Percentiles rank a stretch among this genome's conserved stretches.
Evolutionary conservation across 768 basidiomycete genomes (phyloP).

Genomic region (Leccinellum rugosiceps): DNA sequence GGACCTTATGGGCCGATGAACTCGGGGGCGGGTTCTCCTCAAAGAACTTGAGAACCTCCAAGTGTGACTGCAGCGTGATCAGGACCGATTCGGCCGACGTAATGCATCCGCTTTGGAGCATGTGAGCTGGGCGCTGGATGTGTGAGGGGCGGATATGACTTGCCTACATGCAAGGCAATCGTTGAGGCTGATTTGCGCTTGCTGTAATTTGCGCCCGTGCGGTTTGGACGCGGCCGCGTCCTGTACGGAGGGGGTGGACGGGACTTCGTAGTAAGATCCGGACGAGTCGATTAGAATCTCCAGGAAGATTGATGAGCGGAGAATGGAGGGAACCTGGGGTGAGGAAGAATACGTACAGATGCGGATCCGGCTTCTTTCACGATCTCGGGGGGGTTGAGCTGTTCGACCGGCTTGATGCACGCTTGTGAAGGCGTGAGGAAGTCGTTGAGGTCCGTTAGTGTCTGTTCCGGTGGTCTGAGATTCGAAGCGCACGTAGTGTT

Average conservation of each 20-base stretch:
- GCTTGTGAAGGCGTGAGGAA: slow-evolving; percentile 95
- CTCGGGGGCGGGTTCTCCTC: slow-evolving; percentile 46
- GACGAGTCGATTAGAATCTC: slow-evolving; percentile 85
- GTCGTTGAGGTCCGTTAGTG: slow-evolving; percentile 92
- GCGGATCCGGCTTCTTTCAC: slow-evolving; percentile 40
- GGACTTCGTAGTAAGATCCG: slow-evolving; percentile 87
- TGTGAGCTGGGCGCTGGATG: slow-evolving; percentile 8
- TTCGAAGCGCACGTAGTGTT: neutral
- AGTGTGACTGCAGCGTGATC: slow-evolving; percentile 93
- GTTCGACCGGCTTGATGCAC: slow-evolving; percentile 92
- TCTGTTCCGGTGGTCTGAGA: slow-evolving; percentile 42
- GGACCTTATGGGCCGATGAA: slow-evolving; percentile 45
- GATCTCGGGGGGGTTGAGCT: slow-evolving; percentile 42
- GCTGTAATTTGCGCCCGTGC: slow-evolving; percentile 64
- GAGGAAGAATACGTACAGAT: slow-evolving; percentile 31
- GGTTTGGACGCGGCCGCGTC: slow-evolving; percentile 22
- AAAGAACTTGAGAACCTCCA: slow-evolving; percentile 84
- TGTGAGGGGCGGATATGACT: slow-evolving; percentile 23
- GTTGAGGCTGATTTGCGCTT: slow-evolving; percentile 94
- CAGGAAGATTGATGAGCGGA: slow-evolving; percentile 1
- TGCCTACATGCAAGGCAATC: slow-evolving; percentile 98
- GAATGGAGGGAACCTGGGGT: neutral
- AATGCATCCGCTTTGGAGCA: slow-evolving; percentile 78
- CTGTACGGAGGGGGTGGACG: slow-evolving; percentile 28
- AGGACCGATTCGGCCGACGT: slow-evolving; percentile 97